Evolutionary conservation across 1,284 basidiomycete genomes (phyloP).

Genomic region (Rhodotorula sp.): DNA sequence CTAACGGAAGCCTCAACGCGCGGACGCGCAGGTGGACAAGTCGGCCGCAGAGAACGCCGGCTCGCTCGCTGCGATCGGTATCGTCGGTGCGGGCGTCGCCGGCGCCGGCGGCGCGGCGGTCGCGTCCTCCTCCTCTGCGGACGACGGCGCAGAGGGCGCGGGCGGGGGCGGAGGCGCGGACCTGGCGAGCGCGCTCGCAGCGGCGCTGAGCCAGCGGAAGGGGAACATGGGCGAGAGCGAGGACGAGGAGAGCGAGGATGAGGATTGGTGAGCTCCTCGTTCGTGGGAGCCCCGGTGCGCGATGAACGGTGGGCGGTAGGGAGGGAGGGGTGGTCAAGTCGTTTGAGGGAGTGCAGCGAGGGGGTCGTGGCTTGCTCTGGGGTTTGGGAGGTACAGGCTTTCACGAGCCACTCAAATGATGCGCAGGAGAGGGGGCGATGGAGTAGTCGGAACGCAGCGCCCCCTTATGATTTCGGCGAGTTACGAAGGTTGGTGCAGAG

Average conservation of each 20-base stretch:
- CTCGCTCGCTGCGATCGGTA: slow-evolving; percentile 33
- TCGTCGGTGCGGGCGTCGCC: slow-evolving; percentile 55
- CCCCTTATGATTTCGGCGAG: too few species aligned
- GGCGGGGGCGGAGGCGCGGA: slow-evolving; percentile 54
- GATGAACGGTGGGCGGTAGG: too few species aligned
- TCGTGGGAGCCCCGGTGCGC: too few species aligned
- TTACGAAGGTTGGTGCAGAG: too few species aligned
- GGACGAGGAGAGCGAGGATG: slow-evolving; percentile 71
- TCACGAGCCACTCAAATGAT: too few species aligned
- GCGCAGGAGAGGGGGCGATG: too few species aligned
- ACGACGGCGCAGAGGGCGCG: slow-evolving; percentile 56
- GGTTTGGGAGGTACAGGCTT: too few species aligned
- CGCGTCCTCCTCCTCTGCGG: slow-evolving; percentile 46
- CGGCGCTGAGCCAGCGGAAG: slow-evolving; percentile 73
- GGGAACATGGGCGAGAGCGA: slow-evolving; percentile 69
- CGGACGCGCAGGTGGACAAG: slow-evolving; percentile 40
- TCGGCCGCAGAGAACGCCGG: slow-evolving; percentile 44
- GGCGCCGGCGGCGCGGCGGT: slow-evolving; percentile 55
- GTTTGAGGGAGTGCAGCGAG: too few species aligned
- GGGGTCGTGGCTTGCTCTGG: too few species aligned
- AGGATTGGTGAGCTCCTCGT: slow-evolving; percentile 66
- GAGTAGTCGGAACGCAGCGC: too few species aligned
- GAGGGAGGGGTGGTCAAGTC: too few species aligned
- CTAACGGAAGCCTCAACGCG: too few species aligned
- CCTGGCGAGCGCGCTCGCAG: slow-evolving; percentile 66